Evolutionary conservation across 805 yeast genomes (phyloP).

Genomic region (Wickerhamia fluorescens): DNA sequence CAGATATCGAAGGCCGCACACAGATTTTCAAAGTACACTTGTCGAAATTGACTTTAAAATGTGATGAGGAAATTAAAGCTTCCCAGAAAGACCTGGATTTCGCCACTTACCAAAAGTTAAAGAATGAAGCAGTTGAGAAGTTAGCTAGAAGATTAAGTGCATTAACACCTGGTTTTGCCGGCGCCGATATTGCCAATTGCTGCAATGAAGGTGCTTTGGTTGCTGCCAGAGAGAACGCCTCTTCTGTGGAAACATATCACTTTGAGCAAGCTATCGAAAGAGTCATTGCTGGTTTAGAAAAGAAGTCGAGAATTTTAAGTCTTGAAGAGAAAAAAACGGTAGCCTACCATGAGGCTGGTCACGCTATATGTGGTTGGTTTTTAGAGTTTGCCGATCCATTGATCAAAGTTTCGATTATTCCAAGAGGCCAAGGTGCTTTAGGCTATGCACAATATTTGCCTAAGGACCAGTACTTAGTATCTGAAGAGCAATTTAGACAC

Average conservation of each 20-base stretch:
- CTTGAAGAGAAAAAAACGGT: conserved; percentile 79
- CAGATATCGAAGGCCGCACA: conserved; percentile 85
- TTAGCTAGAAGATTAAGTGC: conserved; percentile 83
- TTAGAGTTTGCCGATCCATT: conserved; percentile 83
- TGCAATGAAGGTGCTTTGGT: conserved; percentile 92
- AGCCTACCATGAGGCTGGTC: conserved; percentile 96
- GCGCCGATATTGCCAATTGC: conserved; percentile 93
- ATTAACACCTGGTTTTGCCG: conserved; percentile 90
- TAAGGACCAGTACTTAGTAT: conserved; percentile 74
- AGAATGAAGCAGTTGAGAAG: conserved; percentile 42
- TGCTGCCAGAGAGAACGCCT: conserved; percentile 75
- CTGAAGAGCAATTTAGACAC: conserved; percentile 69
- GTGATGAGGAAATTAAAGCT: conserved; percentile 31
- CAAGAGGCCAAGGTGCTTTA: conserved; percentile 89
- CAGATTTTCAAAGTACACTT: conserved; percentile 81
- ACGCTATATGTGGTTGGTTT: conserved; percentile 94
- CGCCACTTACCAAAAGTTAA: conserved; percentile 31
- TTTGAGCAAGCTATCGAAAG: conserved; percentile 92
- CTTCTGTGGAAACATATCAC: conserved; percentile 56
- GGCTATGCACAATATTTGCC: conserved; percentile 97
- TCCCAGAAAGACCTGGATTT: conserved; percentile 32
- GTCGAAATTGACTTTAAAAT: conserved; percentile 45
- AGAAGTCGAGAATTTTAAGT: conserved; percentile 70
- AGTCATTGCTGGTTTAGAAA: conserved; percentile 90
- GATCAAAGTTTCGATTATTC: conserved; percentile 88